Conservation (phyloP, 805 yeast genomes). For the Yamadazyma akitaensis region DNA sequence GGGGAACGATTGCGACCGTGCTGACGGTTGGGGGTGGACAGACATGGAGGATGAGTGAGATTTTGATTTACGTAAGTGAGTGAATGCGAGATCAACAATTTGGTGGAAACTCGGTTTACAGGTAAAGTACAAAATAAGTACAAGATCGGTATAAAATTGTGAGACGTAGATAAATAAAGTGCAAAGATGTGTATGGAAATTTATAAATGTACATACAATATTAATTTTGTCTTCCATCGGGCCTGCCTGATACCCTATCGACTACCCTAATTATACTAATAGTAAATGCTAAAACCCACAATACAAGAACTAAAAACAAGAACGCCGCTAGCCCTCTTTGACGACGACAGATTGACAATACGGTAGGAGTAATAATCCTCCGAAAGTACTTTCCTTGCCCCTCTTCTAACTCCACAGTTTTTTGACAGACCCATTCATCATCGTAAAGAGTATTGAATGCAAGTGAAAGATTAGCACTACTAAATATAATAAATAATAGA, state of each 20-base stretch:
- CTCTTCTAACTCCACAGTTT: conserved; percentile 19
- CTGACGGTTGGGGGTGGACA: neutral
- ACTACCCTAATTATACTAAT: conserved; percentile 82
- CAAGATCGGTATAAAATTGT: too few relatives aligned
- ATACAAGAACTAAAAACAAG: conserved; percentile 65
- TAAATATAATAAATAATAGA: conserved; percentile 79
- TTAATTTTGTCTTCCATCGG: neutral
- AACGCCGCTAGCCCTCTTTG: conserved; percentile 80
- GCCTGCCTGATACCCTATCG: conserved; percentile 44
- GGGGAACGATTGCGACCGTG: conserved; percentile 34
- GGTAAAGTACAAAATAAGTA: neutral
- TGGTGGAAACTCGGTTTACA: neutral
- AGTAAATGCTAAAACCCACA: conserved; percentile 85
- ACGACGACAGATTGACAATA: conserved; percentile 62
- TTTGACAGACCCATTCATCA: conserved; percentile 68
- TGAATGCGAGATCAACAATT: neutral
- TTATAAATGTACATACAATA: neutral
- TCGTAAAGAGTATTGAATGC: conserved; percentile 83
- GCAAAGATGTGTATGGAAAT: too few relatives aligned
- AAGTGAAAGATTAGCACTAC: conserved; percentile 82
- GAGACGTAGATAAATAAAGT: too few relatives aligned
- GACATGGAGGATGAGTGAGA: neutral
- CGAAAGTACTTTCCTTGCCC: conserved; percentile 12
- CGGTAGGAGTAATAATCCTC: conserved; percentile 24
- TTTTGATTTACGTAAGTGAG: neutral